phyloP scores from a whole-genome alignment of 345 rosid genomes.

The Citrus sinensis region DNA sequence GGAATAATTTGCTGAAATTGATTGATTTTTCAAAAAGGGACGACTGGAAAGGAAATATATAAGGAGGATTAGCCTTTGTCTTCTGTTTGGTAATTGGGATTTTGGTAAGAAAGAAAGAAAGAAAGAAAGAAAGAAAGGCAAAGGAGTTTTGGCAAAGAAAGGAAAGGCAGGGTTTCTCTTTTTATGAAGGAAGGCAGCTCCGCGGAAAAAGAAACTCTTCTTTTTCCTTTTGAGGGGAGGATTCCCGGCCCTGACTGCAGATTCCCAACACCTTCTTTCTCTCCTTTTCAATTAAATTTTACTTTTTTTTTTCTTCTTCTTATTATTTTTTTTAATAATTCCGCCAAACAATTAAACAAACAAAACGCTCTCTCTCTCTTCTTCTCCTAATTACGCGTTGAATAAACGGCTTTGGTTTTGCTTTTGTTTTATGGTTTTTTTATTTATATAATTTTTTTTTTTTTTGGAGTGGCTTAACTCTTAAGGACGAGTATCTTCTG shows the following conservation, averaged over 20 bases:
- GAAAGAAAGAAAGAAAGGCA: not conserved
- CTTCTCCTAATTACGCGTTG: conserved; percentile 7
- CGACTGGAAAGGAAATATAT: not conserved
- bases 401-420: not conserved
- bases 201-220: not conserved
- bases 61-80: not conserved
- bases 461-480: not conserved
- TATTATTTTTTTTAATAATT: too few species aligned
- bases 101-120: too few species aligned
- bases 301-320: not conserved
- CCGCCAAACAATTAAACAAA: not conserved
- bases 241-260: conserved; percentile 21
- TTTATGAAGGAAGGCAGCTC: not conserved
- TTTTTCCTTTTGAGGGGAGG: not conserved
- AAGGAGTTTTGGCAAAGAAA: not conserved
- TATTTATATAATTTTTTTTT: not conserved
- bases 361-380: not conserved
- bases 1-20: not conserved
- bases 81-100: not conserved
- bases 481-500: not conserved
- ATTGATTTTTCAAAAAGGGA: too few species aligned
- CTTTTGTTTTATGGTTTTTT: not conserved
- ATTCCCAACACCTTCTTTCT: conserved; percentile 31
- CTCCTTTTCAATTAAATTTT: not conserved
- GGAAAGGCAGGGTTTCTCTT: not conserved